Evolutionary conservation across 176 grass and related monocot genomes (phyloP).

Genomic region (Ensete glaucum): DNA sequence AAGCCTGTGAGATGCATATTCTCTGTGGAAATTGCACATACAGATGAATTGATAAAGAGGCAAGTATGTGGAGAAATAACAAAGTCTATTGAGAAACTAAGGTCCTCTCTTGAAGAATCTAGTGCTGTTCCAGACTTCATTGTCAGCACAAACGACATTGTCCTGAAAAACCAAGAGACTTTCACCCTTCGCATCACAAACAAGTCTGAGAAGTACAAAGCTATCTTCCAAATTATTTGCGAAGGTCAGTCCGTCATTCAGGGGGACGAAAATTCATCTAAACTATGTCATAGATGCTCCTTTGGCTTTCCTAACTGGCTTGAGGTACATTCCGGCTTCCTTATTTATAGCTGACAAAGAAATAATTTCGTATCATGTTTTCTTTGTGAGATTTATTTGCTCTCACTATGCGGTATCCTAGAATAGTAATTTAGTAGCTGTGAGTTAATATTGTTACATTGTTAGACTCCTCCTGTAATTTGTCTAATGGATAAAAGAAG

Average conservation of each 20-base stretch:
- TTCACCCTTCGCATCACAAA: constrained; percentile 62
- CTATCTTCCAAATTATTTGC: constrained; percentile 64
- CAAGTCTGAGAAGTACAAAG: constrained; percentile 54
- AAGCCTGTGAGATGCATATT: constrained; percentile 96
- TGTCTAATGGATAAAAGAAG: too few relatives aligned
- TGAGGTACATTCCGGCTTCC: constrained; percentile 40
- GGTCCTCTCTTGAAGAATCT: constrained; percentile 52
- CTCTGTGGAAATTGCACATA: constrained; percentile 77
- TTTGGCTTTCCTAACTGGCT: constrained; percentile 94
- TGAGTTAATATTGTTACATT: too few relatives aligned
- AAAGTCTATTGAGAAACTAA: constrained; percentile 47
- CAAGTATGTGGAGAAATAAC: constrained; percentile 81
- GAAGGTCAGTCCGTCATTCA: constrained; percentile 54
- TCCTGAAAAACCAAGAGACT: constrained; percentile 61
- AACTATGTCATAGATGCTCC: constrained; percentile 56
- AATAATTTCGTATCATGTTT: background rate
- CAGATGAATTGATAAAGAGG: constrained; percentile 71
- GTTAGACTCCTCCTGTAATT: too few relatives aligned
- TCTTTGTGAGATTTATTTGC: background rate
- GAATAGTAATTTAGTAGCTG: too few relatives aligned
- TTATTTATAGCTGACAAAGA: background rate
- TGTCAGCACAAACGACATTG: constrained; percentile 65
- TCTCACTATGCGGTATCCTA: background rate
- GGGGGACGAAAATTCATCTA: constrained; percentile 43
- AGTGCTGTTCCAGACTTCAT: constrained; percentile 62